phyloP scores from a whole-genome alignment of 2,329 filamentous ascomycete genomes.

The Claviceps monticola region DNA sequence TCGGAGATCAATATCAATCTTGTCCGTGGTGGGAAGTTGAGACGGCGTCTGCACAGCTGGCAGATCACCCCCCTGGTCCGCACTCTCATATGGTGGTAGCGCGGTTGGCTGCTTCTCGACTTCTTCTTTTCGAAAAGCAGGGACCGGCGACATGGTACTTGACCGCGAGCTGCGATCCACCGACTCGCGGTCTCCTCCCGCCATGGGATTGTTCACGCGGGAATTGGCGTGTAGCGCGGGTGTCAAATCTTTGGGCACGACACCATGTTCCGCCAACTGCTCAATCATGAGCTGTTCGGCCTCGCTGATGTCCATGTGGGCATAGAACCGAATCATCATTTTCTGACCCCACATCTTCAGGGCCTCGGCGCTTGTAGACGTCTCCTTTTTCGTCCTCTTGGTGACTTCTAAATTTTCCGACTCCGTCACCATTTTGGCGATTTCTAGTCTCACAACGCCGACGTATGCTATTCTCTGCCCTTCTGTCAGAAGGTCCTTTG shows the following conservation, averaged over 20 bases:
- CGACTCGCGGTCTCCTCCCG: constrained; percentile 24
- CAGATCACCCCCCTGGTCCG: constrained; percentile 56
- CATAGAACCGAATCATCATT: constrained; percentile 90
- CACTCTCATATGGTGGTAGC: constrained; percentile 45
- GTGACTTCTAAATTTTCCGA: constrained; percentile 47
- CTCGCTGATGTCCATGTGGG: constrained; percentile 89
- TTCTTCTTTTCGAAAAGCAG: constrained; percentile 16
- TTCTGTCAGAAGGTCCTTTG: constrained; percentile 88
- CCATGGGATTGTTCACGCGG: constrained; percentile 84
- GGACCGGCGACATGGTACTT: constrained; percentile 10
- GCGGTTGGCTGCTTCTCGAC: constrained; percentile 37
- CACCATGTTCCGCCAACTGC: constrained; percentile 84
- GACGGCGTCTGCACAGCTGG: constrained; percentile 72
- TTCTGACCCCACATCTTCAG: constrained; percentile 96
- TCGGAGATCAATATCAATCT: constrained; percentile 86
- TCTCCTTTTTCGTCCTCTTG: constrained; percentile 56
- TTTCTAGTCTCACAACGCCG: constrained; percentile 68
- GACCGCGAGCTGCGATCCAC: constrained; percentile 8
- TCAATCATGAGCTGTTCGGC: constrained; percentile 98
- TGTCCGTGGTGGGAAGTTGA: constrained; percentile 65
- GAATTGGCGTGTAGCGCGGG: constrained; percentile 83
- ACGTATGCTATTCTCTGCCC: constrained; percentile 95
- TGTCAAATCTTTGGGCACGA: constrained; percentile 70
- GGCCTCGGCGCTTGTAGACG: constrained; percentile 57
- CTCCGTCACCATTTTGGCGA: constrained; percentile 63